Evolutionary conservation across 305 asterid species (phyloP), one percentile per base, ranked within the genome.

Genomic region (Rubia occidens): DNA sequence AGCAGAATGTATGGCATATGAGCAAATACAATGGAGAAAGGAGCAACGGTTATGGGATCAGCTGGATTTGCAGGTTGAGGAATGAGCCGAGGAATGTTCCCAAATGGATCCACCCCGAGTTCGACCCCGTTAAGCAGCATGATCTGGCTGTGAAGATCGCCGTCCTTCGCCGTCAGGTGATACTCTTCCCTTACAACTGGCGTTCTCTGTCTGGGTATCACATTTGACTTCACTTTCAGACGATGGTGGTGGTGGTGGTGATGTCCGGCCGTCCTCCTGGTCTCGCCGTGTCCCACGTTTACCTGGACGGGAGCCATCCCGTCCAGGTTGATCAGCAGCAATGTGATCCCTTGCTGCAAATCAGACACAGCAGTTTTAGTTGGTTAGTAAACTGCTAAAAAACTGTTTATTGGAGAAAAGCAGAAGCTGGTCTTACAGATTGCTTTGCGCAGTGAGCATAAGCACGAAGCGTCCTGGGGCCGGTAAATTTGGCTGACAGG

Each of bases 381-480:
- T 51, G 56, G 5, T 15, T 6, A 10, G 24, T 49, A 17, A 51
- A 51, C 58, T 51, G 21, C 58, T 17, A 17, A 51, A 5, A 17
- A 2, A 13, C 18, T 42, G 1, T 6, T 7, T 6, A 0, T 42
- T 42, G 9, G 1, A 26, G 29, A 26, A 42, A 42, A 42, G 45
- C 2, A 9, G 45, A 42, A 42, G 11, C 37, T 32, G 37, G 11
- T 9, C 96, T 88, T 85, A 88, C 97, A 11, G 92, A 85, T 72
- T 85, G 79, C 71, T 87, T 90, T 24, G 96, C 82, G 37, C 97
- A 90, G 70, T 90, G 98, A 32, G 97, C 84, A n/a, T 90, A 94
- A 26, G 96, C 89, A 18, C 97, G 96, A 69, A 90, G 64, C 64
- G 71, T 84, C 64, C 72, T 83, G 6, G 83, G 75, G 69, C 88